Evolutionary conservation across 352 stramenopile species (phyloP), one percentile per base, ranked within the genome.

Genomic region (Globisporangium paroecandrum): DNA sequence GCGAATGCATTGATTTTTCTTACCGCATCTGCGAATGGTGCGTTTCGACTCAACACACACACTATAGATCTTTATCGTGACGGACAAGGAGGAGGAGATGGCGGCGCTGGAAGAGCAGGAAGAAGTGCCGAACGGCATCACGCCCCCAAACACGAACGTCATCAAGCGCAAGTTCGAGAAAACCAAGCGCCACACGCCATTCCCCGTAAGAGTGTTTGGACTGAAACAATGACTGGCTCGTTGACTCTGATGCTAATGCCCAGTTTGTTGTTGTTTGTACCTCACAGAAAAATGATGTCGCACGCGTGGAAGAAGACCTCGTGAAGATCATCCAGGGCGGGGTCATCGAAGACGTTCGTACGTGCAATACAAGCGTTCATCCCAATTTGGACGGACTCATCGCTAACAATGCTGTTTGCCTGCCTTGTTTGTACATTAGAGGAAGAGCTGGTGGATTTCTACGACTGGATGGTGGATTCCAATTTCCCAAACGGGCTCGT

Each of bases 161-260:
- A 76, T 94, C 63, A 96, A 94, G 76, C 86, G 88, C 62, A 94
- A 94, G 64, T 96, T 90, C 62, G 85, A 89, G 34, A 96, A 96
- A 70, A 96, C 88, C 9, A 89, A 87, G 56, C 87, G 89, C 59
- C 90, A 91, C 66, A 90, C 82, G 2, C 79, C 81, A 3, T 95
- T 95, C 54, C 87, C 87, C 8, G 86, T 94, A 73, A 41, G 73
- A 77, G 20, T 49, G 5, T 56, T 58, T 27, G 4, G 32, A 27
- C 38, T 58, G 38, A 20, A 22, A 66, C 2, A 38, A 62, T 69
- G n/a, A 32, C 29, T 32, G 8, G 8, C n/a, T 20, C 32, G 9
- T 27, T 9, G 18, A 58, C 24, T 29, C 8, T 55, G 8, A 51
- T 64, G 18, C 55, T 27, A 7, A 15, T n/a, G 1, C 3, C 38